Evolutionary conservation across 257 asterid genomes (phyloP).

Genomic region (Orobanche coerulescens): DNA sequence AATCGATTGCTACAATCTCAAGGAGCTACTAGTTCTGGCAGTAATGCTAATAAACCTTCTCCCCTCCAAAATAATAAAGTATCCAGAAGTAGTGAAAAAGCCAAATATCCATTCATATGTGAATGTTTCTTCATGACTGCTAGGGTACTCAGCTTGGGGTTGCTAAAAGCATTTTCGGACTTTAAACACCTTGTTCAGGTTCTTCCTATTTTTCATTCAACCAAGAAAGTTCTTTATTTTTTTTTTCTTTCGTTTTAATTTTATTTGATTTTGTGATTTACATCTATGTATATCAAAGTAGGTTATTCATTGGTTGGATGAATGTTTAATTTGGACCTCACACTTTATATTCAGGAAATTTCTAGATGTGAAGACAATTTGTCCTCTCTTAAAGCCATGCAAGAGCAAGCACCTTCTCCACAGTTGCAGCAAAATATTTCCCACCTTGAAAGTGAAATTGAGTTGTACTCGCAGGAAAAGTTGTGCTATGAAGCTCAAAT

Average conservation of each 20-base stretch:
- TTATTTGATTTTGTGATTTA: slow-evolving; percentile 5
- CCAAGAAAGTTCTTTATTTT: not conserved
- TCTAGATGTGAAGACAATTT: slow-evolving; percentile 76
- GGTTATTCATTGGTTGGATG: slow-evolving; percentile 14
- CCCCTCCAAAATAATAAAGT: slow-evolving; percentile 28
- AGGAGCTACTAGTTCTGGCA: slow-evolving; percentile 65
- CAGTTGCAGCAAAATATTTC: slow-evolving; percentile 76
- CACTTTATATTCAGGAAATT: slow-evolving; percentile 60
- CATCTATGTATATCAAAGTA: not conserved
- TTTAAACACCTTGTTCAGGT: slow-evolving; percentile 97
- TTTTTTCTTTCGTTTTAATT: not conserved
- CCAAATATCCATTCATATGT: slow-evolving; percentile 78
- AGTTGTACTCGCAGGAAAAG: slow-evolving; percentile 70
- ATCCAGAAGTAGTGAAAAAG: slow-evolving; percentile 39
- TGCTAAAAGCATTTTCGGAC: slow-evolving; percentile 91
- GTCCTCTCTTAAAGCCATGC: slow-evolving; percentile 70
- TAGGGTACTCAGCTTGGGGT: slow-evolving; percentile 84
- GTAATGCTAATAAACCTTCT: slow-evolving; percentile 35
- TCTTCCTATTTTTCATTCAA: slow-evolving; percentile 13
- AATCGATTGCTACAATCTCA: slow-evolving; percentile 59
- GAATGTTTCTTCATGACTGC: slow-evolving; percentile 99
- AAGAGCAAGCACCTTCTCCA: slow-evolving; percentile 64
- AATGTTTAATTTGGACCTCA: slow-evolving; percentile 16
- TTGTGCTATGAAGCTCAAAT: slow-evolving; percentile 95
- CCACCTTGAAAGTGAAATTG: slow-evolving; percentile 77